Evolutionary conservation across 805 yeast genomes (phyloP), one percentile per base, ranked within the genome.

Genomic region (Teunomyces tritomae): DNA sequence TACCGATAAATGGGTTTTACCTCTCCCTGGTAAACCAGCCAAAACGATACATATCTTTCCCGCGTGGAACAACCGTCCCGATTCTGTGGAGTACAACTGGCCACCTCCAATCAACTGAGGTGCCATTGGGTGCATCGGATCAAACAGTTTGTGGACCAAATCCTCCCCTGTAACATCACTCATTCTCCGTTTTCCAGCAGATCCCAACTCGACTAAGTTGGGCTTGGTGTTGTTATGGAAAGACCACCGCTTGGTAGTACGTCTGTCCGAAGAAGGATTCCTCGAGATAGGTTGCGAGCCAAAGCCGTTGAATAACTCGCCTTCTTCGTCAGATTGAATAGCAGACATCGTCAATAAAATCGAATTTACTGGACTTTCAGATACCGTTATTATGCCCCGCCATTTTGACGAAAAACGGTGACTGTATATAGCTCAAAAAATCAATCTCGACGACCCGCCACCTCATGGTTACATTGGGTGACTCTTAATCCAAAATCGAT

Each of bases 21-120:
- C 97, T 42, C 98, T 78, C 1, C 97, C 98, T 2, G 99, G 98
- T 50, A 91, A 74, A 0, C 99, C 99, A 4, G 88, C 92, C 55
- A 94, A 76, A 3, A 87, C 89, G 45, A 94, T 85, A 57, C 96
- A 82, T 39, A 94, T 83, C 58, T 89, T 87, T 3, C 99, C 99
- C 4, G 99, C 98, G 60, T 94, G 98, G 70, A 89, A 94, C 57
- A 94, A 74, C 53, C 89, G 79, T 0, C 99, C 99, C 0, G 91
- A 82, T 49, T 89, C 96, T 0, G 98, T 92, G 9, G 95, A 84
- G 64, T 92, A 92, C 39, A 91, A 72, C 67, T 92, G 99, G 0
- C 96, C 97, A 11, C 57, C 57, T 4, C 57, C 57, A 3, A 49
- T 35, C 29, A 44, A 36, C 34, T 46, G 46, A 5, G 46, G 41